These are phyloP conservation scores for Tricholoma bakamatsutake DNA, from an alignment of 768 basidiomycete genomes.

Conservation along the genomic window DNA sequence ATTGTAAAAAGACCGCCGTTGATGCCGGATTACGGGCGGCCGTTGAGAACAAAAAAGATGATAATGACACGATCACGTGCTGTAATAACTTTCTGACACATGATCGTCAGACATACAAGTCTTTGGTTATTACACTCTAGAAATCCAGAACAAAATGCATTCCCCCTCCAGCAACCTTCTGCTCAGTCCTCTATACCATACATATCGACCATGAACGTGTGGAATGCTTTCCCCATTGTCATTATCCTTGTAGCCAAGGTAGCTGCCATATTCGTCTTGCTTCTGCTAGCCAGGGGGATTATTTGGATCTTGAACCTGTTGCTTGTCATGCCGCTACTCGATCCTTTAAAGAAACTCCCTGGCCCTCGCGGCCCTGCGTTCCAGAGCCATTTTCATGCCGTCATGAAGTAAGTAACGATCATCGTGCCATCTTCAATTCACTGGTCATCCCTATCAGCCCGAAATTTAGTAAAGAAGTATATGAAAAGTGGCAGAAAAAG, in stretches of 20 bases:
- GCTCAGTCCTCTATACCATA: too few species aligned
- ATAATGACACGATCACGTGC: too few species aligned
- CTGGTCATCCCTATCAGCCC: conserved; percentile 28
- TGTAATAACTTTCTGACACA: too few species aligned
- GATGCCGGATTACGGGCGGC: too few species aligned
- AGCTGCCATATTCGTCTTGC: conserved; percentile 20
- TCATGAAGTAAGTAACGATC: conserved; percentile 38
- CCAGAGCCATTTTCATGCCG: conserved; percentile 37
- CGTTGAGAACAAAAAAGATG: too few species aligned
- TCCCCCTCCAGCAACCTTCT: too few species aligned
- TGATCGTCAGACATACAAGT: not conserved
- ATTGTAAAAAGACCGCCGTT: too few species aligned
- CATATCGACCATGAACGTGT: not conserved
- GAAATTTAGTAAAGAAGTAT: conserved; percentile 29
- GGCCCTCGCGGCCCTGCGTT: conserved; percentile 39
- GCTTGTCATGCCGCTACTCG: conserved; percentile 37
- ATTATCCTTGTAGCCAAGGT: conserved; percentile 17
- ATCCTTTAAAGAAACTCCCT: conserved; percentile 42
- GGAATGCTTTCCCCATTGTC: not conserved
- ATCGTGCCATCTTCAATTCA: not conserved
- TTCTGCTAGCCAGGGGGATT: conserved; percentile 29
- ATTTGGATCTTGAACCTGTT: conserved; percentile 39
- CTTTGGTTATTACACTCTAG: too few species aligned
- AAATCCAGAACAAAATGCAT: not conserved
- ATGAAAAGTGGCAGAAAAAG: conserved; percentile 36